Percentiles rank a stretch among this genome's conserved stretches.
Evolutionary conservation across 108 stramenopile species (phyloP).

Genomic region (Stephanodiscus triporus): DNA sequence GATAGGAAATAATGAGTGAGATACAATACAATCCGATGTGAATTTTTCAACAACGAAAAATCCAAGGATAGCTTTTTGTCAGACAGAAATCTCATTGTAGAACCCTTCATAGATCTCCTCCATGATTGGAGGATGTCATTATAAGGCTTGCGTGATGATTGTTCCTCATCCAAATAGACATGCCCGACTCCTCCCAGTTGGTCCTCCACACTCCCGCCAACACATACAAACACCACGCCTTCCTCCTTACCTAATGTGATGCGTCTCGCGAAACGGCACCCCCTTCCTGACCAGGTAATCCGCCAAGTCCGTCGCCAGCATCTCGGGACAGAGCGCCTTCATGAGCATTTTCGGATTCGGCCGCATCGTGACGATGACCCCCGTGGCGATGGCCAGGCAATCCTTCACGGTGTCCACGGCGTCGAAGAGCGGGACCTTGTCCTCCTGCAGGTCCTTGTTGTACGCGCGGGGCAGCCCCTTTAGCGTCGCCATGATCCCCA

Average conservation of each 20-base stretch:
- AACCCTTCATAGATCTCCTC: conserved; percentile 26
- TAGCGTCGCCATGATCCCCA: conserved; percentile 92
- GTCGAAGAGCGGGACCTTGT: conserved; percentile 97
- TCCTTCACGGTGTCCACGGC: conserved; percentile 94
- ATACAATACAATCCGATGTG: not conserved
- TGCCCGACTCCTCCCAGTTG: no score
- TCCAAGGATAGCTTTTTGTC: not conserved
- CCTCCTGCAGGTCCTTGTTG: conserved; percentile 99
- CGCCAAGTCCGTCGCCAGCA: conserved; percentile 99
- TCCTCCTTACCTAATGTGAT: conserved; percentile 90
- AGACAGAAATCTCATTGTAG: conserved; percentile 40
- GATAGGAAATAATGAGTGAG: not conserved
- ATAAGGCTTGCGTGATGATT: conserved; percentile 14
- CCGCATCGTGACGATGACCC: conserved; percentile 94
- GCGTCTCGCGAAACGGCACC: conserved; percentile 99
- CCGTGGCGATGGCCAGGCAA: conserved; percentile 95
- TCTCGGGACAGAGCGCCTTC: conserved; percentile 93
- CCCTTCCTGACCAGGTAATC: conserved; percentile 99
- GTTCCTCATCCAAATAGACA: not conserved
- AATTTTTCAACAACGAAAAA: not conserved
- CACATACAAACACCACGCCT: not conserved
- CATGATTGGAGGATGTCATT: not conserved
- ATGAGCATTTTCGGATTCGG: conserved; percentile 87
- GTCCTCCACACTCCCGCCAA: no score
- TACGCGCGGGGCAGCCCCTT: conserved; percentile 98